Base-by-base conservation (phyloP, 345 rosid species). In the Gossypium stocksii region DNA sequence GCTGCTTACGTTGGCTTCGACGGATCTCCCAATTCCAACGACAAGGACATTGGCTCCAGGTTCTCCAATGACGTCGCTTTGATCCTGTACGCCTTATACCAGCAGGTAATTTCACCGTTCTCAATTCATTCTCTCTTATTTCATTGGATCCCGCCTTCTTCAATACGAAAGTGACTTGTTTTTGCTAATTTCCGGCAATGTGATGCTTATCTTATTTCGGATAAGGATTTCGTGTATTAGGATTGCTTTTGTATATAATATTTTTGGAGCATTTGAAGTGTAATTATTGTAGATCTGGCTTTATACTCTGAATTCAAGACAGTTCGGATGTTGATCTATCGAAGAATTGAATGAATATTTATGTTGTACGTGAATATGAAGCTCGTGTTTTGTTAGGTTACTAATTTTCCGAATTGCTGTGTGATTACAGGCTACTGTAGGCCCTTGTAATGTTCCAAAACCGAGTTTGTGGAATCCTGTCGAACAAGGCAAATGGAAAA, bases 391-490 rank as follows among this genome's bases (percentile, higher is more conserved):
- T n/a, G 22, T 51, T 22, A 62, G 59, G 46, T 58, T 68, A 51
- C 80, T 81, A 59, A 56, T 52, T 65, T 79, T 34, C 53, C 52
- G 63, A 29, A 74, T 85, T 73, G 29, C 44, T 54, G 69, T 84
- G 76, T 82, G 80, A 74, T 77, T 51, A 77, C 92, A 93, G 99
- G 99, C 99, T 68, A 89, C 90, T n/a, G 74, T 87, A 57, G 99
- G 99, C 78, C 95, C 94, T 74, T 96, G 99, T 85, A 93, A 87
- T 72, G 78, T 84, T 46, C 84, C 97, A 0, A 96, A 93, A 80
- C 99, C 99, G 20, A 90, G 97, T 81, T 80, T 89, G 15, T 96
- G 99, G 99, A 96, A 86, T 73, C 97, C 97, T 22, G 97, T 92
- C 6, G 98, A 93, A 78, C 97, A 85, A 82, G 86, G 91, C 89